These are phyloP conservation scores for Cnidoscolus chayamansa DNA, from an alignment of 441 rosid genomes.

Conservation along the genomic window DNA sequence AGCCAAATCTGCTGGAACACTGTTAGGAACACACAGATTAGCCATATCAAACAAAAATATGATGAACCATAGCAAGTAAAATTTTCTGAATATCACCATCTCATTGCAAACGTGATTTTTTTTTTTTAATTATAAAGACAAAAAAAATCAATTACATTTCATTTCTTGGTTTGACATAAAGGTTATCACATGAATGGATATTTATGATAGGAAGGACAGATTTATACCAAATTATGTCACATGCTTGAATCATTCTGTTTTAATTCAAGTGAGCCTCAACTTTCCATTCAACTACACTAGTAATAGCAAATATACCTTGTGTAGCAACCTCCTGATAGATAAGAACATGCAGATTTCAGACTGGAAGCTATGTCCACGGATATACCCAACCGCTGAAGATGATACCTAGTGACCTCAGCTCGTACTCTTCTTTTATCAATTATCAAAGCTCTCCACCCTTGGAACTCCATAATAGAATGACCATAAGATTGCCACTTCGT, in stretches of 20 bases:
- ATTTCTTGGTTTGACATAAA: background rate
- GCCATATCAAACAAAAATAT: constrained; percentile 2
- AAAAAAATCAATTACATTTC: background rate
- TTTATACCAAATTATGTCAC: background rate
- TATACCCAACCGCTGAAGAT: constrained; percentile 75
- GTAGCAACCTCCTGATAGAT: constrained; percentile 31
- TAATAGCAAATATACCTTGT: constrained; percentile 41
- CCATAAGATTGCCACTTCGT: constrained; percentile 46
- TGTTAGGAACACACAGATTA: constrained; percentile 32
- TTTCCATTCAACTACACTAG: constrained; percentile 5
- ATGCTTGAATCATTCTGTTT: background rate
- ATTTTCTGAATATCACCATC: background rate
- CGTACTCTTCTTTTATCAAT: constrained; percentile 70
- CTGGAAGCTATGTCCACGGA: constrained; percentile 39
- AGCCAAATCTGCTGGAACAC: constrained; percentile 39
- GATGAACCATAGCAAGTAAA: background rate
- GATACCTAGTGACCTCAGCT: constrained; percentile 78
- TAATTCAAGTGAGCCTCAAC: constrained; percentile 13
- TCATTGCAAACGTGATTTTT: background rate
- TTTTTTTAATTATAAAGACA: background rate
- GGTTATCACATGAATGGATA: background rate
- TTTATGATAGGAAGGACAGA: background rate
- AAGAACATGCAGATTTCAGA: constrained; percentile 45
- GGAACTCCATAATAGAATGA: constrained; percentile 45
- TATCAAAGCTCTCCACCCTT: constrained; percentile 64